Conservation (phyloP, 1,284 basidiomycete genomes). For the Puccinia brachypodii region DNA sequence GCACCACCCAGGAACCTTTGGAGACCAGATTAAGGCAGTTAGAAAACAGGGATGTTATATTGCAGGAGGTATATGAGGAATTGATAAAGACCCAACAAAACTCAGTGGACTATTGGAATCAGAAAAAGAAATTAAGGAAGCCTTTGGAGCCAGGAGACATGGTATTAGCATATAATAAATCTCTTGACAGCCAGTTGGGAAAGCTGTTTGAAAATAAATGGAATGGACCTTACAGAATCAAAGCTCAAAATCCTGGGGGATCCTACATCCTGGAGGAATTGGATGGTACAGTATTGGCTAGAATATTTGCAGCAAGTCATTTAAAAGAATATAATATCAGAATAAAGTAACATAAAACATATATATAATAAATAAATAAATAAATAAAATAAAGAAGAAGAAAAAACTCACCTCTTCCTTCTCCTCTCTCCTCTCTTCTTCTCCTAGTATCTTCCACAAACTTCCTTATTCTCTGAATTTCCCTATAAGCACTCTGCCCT, state of each 20-base stretch:
- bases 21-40: not conserved
- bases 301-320: not conserved
- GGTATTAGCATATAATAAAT: not conserved
- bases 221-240: constrained; percentile 1
- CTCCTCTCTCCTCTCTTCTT: no score
- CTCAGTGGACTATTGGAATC: not conserved
- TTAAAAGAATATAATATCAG: not conserved
- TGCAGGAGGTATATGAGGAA: not conserved
- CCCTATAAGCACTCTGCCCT: no score
- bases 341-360: no score
- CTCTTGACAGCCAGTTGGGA: not conserved
- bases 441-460: no score
- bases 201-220: not conserved
- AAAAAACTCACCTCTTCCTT: no score
- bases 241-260: not conserved
- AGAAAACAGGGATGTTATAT: not conserved
- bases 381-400: no score
- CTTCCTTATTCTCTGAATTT: no score
- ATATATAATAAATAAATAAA: no score
- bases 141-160: not conserved
- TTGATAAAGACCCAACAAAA: not conserved
- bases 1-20: not conserved
- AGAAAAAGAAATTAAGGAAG: not conserved
- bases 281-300: not conserved
- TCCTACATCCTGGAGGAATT: not conserved